Percentiles rank a stretch among this genome's conserved stretches.
phyloP scores from a whole-genome alignment of 2,329 filamentous ascomycete genomes.

The Camillea tinctor region DNA sequence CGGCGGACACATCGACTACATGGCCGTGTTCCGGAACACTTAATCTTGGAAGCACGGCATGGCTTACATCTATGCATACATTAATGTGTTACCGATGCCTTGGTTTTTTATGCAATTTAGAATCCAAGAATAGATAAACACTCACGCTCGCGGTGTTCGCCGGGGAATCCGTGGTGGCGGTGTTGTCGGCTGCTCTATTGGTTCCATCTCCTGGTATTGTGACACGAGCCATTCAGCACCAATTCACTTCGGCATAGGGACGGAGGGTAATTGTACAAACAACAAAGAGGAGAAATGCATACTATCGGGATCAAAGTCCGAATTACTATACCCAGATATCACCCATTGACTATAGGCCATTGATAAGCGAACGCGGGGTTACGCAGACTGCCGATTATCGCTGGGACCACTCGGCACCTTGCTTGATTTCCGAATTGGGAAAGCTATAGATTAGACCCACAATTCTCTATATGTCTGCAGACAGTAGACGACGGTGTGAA shows the following conservation, averaged over 20 bases:
- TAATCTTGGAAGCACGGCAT: not conserved
- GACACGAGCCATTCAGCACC: not conserved
- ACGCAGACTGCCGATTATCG: not conserved
- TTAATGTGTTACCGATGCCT: not conserved
- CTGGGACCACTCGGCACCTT: not conserved
- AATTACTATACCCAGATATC: not conserved
- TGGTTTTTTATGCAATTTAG: not conserved
- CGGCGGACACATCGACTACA: not conserved
- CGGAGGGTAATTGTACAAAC: not conserved
- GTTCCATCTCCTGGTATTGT: not conserved
- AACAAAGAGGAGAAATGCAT: not conserved
- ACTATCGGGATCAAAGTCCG: not conserved
- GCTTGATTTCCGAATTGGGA: not conserved
- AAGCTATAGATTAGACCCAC: not conserved
- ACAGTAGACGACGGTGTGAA: not conserved
- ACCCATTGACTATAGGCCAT: not conserved
- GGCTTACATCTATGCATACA: not conserved
- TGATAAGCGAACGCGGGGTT: not conserved
- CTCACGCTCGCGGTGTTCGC: not conserved
- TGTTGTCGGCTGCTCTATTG: not conserved
- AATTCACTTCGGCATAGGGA: not conserved
- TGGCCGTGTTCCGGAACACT: not conserved
- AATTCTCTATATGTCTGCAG: not conserved
- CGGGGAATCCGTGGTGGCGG: not conserved
- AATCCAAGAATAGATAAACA: not conserved